Base-by-base conservation (phyloP, 1,139 yeast genomes). In the Saccharomyces hybrid region DNA sequence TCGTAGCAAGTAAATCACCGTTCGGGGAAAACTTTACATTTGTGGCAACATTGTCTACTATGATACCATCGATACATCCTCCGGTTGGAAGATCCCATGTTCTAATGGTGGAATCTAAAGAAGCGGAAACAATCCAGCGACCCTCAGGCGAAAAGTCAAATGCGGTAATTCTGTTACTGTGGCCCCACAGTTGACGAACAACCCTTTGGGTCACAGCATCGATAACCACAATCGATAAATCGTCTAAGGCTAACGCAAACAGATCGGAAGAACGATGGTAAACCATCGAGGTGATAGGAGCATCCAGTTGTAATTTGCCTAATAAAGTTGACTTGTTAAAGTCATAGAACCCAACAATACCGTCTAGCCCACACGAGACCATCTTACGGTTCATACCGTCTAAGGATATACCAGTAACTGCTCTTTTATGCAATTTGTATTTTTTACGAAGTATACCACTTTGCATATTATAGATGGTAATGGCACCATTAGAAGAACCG, bases 81-180 rank as follows among this genome's bases (percentile, higher is more conserved):
- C 99, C 99, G 2, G 97, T 87, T 34, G 99, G 98, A 57, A 95
- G 78, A 69, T 95, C 99, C 99, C 99, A 95, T 0, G 97, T 90
- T 65, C 99, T 80, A 53, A 95, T 77, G 0, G 99, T 91, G 1
- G 89, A 78, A 69, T 95, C 99, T 57, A 91, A 76, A 1, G 90
- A 80, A 0, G 89, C 83, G 26, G 95, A 84, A 11, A 95, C 85
- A 47, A 95, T 75, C 98, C 98, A 95, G 70, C 98, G 82, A 41
- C 97, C 98, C 69, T 91, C 95, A 3, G 96, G 96, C 5, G 96
- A 85, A 65, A 93, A 93, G 67, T 89, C 98, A 70, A 93, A 72
- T 0, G 89, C 80, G 0, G 98, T 90, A 59, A 95, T 85, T 66
- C 97, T 78, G 71, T 91, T 91, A 16, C 85, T 77, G 67, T 95